A percentile compares a stretch with the other conserved stretches of the same genome.
phyloP scores from a whole-genome alignment of 805 yeast species.

The Kazachstania psychrophila region DNA sequence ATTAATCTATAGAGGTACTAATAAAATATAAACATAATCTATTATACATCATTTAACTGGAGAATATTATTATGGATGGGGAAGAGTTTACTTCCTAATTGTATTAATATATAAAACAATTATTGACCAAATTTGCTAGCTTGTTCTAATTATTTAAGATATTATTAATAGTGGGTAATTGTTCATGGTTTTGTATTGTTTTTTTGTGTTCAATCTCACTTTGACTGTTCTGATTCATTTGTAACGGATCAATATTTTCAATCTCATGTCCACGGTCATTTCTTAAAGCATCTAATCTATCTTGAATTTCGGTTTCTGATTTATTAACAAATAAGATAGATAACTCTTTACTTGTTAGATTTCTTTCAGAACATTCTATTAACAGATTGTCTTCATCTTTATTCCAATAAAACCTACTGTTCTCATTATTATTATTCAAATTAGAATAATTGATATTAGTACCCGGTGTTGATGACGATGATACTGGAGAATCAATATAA shows the following conservation, averaged over 20 bases:
- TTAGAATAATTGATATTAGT: too few species aligned
- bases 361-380: conserved; percentile 41
- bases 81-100: too few species aligned
- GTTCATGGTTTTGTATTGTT: neutral
- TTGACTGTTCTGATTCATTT: neutral
- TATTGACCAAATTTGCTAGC: too few species aligned
- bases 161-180: conserved; percentile 16
- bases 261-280: neutral
- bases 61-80: too few species aligned
- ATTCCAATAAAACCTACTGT: conserved; percentile 32
- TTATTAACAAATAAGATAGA: conserved; percentile 62
- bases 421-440: too few species aligned
- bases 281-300: conserved; percentile 40
- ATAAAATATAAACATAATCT: too few species aligned
- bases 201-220: neutral
- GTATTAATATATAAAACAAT: too few species aligned
- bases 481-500: too few species aligned
- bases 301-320: conserved; percentile 62
- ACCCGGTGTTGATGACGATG: conserved; percentile 8
- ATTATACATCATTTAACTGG: too few species aligned
- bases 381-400: conserved; percentile 65
- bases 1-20: too few species aligned
- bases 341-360: conserved; percentile 62
- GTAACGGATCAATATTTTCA: conserved; percentile 16
- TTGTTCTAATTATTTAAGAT: conserved; percentile 13